phyloP scores from a whole-genome alignment of 2,329 filamentous ascomycete genomes.

The Hortaea werneckii region DNA sequence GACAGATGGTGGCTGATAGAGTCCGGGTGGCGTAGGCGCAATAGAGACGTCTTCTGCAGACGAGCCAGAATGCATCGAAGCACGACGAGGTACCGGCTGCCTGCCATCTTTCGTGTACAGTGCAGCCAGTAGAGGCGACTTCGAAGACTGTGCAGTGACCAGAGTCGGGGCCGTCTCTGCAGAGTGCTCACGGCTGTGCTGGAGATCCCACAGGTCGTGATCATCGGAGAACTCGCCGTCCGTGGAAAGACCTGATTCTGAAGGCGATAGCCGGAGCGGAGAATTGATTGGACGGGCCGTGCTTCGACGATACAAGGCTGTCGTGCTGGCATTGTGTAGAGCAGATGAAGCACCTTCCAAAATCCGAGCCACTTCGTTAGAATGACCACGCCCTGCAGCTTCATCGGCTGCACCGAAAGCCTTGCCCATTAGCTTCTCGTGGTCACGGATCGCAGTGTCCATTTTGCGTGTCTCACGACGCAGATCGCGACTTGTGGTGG shows the following conservation, averaged over 20 bases:
- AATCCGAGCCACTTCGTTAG: conserved; percentile 30
- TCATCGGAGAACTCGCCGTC: not conserved
- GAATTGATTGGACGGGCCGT: not conserved
- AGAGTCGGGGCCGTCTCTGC: conserved; percentile 11
- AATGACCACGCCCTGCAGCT: conserved; percentile 21
- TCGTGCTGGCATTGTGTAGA: conserved; percentile 22
- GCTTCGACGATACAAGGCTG: not conserved
- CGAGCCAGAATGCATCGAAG: not conserved
- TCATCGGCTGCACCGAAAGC: conserved; percentile 29
- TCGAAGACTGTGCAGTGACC: conserved; percentile 9
- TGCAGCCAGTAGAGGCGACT: conserved; percentile 8
- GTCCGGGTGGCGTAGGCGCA: conserved; percentile 16
- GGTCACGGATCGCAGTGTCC: conserved; percentile 25
- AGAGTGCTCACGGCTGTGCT: conserved; percentile 1
- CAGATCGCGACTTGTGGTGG: not conserved
- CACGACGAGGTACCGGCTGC: conserved; percentile 3
- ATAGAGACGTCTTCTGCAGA: conserved; percentile 12
- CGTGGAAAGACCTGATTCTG: not conserved
- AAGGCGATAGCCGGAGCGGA: not conserved
- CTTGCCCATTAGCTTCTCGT: conserved; percentile 35
- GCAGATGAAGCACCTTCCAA: conserved; percentile 30
- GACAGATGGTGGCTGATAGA: conserved; percentile 19
- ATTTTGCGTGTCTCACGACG: conserved; percentile 7
- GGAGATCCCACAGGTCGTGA: not conserved
- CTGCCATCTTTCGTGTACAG: conserved; percentile 5